A percentile compares a stretch with the other conserved stretches of the same genome.
These are phyloP conservation scores for Eucalyptus regnans DNA, from an alignment of 345 rosid species.

Conservation along the genomic window DNA sequence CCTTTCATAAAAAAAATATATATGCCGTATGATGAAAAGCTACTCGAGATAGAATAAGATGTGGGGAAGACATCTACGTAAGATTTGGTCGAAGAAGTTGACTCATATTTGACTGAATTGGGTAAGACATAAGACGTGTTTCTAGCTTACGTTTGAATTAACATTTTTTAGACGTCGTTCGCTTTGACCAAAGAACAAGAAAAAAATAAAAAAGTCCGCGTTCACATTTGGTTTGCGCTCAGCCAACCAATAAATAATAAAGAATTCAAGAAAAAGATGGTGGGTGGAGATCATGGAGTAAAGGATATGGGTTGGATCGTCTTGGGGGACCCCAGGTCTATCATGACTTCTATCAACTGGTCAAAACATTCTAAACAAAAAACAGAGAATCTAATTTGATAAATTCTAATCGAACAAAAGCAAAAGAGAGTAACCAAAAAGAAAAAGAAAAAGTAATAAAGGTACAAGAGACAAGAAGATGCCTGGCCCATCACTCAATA, in stretches of 20 bases:
- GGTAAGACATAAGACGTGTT: not conserved
- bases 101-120: not conserved
- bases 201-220: fast-evolving
- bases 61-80: not conserved
- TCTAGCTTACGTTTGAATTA: not conserved
- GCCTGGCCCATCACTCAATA: not conserved
- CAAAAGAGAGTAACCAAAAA: not conserved
- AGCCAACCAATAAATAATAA: not conserved
- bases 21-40: not conserved
- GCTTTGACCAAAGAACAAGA: not conserved
- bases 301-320: not conserved
- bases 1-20: too few species aligned
- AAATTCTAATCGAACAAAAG: not conserved
- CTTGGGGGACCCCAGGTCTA: not conserved
- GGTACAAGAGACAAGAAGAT: not conserved
- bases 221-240: not conserved
- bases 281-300: not conserved
- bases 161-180: not conserved
- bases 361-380: not conserved
- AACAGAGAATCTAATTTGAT: not conserved
- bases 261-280: not conserved
- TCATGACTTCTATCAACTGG: not conserved
- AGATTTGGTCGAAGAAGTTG: not conserved
- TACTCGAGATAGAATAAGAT: not conserved
- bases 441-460: not conserved